Evolutionary conservation across 179 eudicot species (phyloP).

Genomic region (Beta corolliflora): DNA sequence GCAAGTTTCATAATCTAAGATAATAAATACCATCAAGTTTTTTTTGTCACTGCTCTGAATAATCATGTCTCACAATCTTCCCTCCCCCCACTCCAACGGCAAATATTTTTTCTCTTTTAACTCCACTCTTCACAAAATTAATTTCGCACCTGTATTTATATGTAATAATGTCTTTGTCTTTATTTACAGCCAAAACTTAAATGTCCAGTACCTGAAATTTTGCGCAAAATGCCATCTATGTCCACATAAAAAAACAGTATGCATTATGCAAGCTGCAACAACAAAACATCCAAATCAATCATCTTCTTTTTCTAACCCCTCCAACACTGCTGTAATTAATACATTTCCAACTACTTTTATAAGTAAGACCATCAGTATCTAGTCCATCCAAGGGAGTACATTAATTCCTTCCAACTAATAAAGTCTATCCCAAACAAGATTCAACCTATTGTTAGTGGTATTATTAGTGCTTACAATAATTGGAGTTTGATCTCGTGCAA

Average conservation of each 20-base stretch:
- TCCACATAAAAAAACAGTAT: not conserved
- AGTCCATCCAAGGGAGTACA: not conserved
- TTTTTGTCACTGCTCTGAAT: constrained; percentile 3
- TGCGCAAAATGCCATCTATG: not conserved
- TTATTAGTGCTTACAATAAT: too few relatives aligned
- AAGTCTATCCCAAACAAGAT: not conserved
- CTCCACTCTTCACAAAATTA: not conserved
- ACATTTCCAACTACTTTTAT: not conserved
- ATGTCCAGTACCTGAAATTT: constrained; percentile 2
- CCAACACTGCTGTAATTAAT: not conserved
- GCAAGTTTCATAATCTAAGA: constrained; percentile 1
- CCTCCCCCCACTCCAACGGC: not conserved
- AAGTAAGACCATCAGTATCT: not conserved
- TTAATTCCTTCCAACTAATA: not conserved
- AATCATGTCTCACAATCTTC: not conserved
- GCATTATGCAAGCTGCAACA: not conserved
- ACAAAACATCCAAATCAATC: not conserved
- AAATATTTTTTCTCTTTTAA: too few relatives aligned
- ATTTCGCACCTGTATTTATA: too few relatives aligned
- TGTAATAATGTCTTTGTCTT: not conserved
- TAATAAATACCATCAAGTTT: constrained; percentile 1
- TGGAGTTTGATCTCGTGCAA: too few relatives aligned
- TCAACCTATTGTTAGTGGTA: too few relatives aligned
- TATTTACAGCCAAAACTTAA: constrained; percentile 4
- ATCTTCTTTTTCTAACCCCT: not conserved